Base-by-base conservation (phyloP, 2,329 filamentous ascomycete species). In the Nemania abortiva region DNA sequence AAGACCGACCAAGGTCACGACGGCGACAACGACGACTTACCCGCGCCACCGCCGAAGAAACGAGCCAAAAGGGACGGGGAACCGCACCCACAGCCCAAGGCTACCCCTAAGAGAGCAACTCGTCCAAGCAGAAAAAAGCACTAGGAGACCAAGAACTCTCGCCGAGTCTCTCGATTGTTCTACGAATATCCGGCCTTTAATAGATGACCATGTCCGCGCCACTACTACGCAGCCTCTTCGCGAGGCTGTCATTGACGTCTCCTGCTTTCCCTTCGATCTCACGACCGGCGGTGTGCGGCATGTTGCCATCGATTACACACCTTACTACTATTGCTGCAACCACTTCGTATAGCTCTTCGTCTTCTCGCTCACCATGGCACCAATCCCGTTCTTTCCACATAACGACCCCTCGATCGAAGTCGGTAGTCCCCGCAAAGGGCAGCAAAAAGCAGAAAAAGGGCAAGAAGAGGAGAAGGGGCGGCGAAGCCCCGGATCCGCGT, bases 401-500 rank as follows among this genome's bases (percentile, higher is more conserved):
- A 1, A 73, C 75, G 34, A 7, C 58, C 1, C 2, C 50, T 52
- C 29, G 58, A 13, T 54, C 63, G 13, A 70, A 63, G 42, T 31
- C 60, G 10, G 47, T 64, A 18, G 61, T 65, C 18, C 57, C 73
- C 53, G 69, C 72, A n/a, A 72, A 60, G 50, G 65, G 67, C 11
- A 29, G 63, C 63, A 69, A 69, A 24, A 57, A 53, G 31, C 70
- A 70, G 68, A 64, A 65, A 58, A 57, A 54, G 29, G 73, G 72
- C 68, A 70, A 65, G 66, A 72, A 69, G 66, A 56, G 54, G 39
- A 74, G 73, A 70, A 66, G 61, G 49, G 80, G 27, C 11, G 82
- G 78, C 29, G 81, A 62, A 0, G 65, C 80, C 57, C 81, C 81
- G 68, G 82, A 81, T 74, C 72, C 74, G n/a, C 82, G 83, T 71